Percentiles rank a stretch among this genome's conserved stretches.
These are phyloP conservation scores for Xylariaceae sp. DNA, from an alignment of 2,329 filamentous ascomycete genomes.

Conservation along the genomic window DNA sequence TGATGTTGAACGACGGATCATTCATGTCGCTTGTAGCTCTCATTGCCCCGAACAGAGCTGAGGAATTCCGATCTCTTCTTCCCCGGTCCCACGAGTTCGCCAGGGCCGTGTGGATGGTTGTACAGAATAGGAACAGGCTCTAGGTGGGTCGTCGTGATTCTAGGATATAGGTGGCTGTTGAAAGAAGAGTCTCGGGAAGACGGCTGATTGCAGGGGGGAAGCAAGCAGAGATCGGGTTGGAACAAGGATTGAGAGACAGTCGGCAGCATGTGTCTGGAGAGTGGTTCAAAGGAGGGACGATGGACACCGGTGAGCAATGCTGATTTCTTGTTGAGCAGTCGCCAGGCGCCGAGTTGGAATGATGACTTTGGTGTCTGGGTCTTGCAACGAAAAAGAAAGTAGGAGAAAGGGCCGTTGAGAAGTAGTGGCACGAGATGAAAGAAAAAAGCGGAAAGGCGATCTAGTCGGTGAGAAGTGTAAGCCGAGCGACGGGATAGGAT, in stretches of 20 bases:
- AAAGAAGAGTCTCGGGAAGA: constrained; percentile 20
- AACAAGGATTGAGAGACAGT: background rate
- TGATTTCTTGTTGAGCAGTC: background rate
- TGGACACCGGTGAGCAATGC: constrained; percentile 3
- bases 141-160: constrained; percentile 20
- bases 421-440: constrained; percentile 12
- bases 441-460: constrained; percentile 11
- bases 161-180: constrained; percentile 16
- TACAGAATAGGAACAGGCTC: constrained; percentile 17
- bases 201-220: constrained; percentile 18
- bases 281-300: constrained; percentile 9
- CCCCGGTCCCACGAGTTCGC: constrained; percentile 14
- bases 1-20: constrained; percentile 18
- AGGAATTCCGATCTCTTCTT: constrained; percentile 11
- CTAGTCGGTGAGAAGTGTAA: constrained; percentile 14
- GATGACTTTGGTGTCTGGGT: background rate
- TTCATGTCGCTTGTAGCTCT: constrained; percentile 20
- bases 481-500: constrained; percentile 1
- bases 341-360: constrained; percentile 6
- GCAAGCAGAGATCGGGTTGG: background rate
- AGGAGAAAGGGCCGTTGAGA: constrained; percentile 5
- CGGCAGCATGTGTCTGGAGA: background rate
- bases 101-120: constrained; percentile 6
- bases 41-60: constrained; percentile 20
- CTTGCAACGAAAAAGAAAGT: background rate